A percentile compares a stretch with the other conserved stretches of the same genome.
These are phyloP conservation scores for Penicillium coffeae DNA, from an alignment of 495 filamentous ascomycete species.

Conservation along the genomic window DNA sequence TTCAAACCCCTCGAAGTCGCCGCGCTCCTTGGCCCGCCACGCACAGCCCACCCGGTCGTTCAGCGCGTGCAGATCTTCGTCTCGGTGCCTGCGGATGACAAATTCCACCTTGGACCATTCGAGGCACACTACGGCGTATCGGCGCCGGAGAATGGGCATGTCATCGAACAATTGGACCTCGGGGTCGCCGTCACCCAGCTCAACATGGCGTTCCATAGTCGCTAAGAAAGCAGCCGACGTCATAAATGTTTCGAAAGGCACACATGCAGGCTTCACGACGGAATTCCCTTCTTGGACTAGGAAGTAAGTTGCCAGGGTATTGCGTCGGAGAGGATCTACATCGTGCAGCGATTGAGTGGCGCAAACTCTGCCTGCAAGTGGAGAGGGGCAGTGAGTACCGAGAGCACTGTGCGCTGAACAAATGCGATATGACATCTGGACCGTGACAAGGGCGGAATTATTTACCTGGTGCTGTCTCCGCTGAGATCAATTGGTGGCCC, in stretches of 20 bases:
- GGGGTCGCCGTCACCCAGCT: background rate
- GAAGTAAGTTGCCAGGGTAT: slow-evolving; percentile 9
- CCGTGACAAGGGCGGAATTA: background rate
- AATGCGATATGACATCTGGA: background rate
- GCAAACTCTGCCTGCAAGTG: background rate
- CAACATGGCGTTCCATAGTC: slow-evolving; percentile 7
- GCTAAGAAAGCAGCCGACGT: slow-evolving; percentile 10
- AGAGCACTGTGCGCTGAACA: background rate
- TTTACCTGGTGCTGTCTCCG: background rate
- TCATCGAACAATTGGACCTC: slow-evolving; percentile 2
- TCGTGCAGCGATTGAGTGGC: background rate
- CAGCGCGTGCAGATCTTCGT: slow-evolving; percentile 9
- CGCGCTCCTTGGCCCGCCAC: slow-evolving; percentile 9
- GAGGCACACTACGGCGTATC: slow-evolving; percentile 6
- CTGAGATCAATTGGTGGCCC: background rate
- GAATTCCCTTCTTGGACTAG: slow-evolving; percentile 11
- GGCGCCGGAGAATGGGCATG: background rate
- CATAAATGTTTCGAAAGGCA: slow-evolving; percentile 12
- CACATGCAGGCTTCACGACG: slow-evolving; percentile 7
- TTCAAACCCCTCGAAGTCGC: slow-evolving; percentile 1
- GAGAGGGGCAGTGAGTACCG: background rate
- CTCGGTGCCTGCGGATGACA: slow-evolving; percentile 5
- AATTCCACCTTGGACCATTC: slow-evolving; percentile 7
- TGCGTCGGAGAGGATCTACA: background rate
- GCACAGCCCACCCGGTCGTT: slow-evolving; percentile 7